Evolutionary conservation across 2,329 filamentous ascomycete genomes (phyloP).

Genomic region (Tolypocladium guangdongense): DNA sequence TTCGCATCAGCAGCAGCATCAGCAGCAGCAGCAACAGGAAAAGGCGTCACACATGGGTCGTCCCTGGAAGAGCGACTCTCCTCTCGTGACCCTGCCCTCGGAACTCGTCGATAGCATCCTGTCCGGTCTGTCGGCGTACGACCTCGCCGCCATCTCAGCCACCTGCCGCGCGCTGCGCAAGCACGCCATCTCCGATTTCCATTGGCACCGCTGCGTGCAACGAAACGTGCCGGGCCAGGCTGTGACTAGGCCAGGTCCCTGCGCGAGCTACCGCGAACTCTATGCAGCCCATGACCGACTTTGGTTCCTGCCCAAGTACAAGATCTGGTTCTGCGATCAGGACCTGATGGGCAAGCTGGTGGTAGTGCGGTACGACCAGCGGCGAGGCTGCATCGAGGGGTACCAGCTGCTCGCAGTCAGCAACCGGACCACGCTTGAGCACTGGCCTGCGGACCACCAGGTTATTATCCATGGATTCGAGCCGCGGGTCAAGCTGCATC

Average conservation of each 20-base stretch:
- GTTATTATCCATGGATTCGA: constrained; percentile 65
- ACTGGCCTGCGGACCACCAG: constrained; percentile 53
- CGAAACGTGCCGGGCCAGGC: constrained; percentile 47
- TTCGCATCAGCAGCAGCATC: too few relatives aligned
- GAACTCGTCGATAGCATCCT: constrained; percentile 70
- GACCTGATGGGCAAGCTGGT: constrained; percentile 65
- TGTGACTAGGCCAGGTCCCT: constrained; percentile 46
- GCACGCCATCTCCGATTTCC: constrained; percentile 52
- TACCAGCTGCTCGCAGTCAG: constrained; percentile 63
- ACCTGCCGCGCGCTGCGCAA: constrained; percentile 51
- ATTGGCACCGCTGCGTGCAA: constrained; percentile 65
- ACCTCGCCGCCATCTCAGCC: constrained; percentile 48
- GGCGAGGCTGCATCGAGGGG: constrained; percentile 66
- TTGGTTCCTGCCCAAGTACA: constrained; percentile 75
- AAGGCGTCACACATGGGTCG: background rate
- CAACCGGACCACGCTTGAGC: constrained; percentile 38
- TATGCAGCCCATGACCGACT: constrained; percentile 65
- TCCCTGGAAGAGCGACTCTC: constrained; percentile 6
- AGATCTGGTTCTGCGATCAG: constrained; percentile 76
- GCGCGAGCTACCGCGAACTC: constrained; percentile 55
- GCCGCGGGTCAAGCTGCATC: constrained; percentile 58
- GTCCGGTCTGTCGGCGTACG: constrained; percentile 49
- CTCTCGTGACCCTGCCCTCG: constrained; percentile 50
- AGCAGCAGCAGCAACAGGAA: background rate
- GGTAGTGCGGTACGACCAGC: constrained; percentile 63